These are phyloP conservation scores for Rhodotorula sp. DNA, from an alignment of 1,284 basidiomycete species.

Conservation along the genomic window DNA sequence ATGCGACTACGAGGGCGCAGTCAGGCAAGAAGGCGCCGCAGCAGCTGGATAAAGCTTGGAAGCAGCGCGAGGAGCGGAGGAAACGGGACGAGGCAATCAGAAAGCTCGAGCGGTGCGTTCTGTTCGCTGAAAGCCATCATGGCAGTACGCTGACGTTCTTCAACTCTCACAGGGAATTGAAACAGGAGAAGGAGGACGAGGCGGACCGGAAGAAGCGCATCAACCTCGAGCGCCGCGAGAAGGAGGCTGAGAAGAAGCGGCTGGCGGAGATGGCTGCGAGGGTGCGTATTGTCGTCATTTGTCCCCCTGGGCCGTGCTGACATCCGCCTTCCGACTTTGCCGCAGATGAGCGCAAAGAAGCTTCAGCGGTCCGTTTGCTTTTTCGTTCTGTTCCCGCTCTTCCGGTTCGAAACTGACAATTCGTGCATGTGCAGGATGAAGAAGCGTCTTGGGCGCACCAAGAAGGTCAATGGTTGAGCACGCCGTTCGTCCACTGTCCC, in stretches of 20 bases:
- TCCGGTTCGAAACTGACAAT: background rate
- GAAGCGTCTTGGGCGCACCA: conserved; percentile 43
- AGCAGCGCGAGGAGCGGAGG: conserved; percentile 28
- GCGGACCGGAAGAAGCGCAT: conserved; percentile 34
- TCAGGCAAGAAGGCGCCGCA: conserved; percentile 24
- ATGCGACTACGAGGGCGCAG: conserved; percentile 28
- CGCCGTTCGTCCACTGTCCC: no score
- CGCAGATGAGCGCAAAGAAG: conserved; percentile 44
- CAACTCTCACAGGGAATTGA: conserved; percentile 36
- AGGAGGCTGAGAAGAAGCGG: conserved; percentile 41
- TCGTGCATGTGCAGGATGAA: conserved; percentile 28
- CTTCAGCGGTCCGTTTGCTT: conserved; percentile 35
- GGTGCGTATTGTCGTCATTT: conserved; percentile 16
- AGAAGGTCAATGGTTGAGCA: conserved; percentile 37
- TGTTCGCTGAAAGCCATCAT: background rate
- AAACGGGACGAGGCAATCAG: conserved; percentile 40
- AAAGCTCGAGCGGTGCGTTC: conserved; percentile 38
- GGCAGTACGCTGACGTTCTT: background rate
- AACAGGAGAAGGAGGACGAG: conserved; percentile 40
- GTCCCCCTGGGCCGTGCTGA: background rate
- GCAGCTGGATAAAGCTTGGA: conserved; percentile 32
- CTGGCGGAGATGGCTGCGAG: conserved; percentile 40
- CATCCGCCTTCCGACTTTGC: background rate
- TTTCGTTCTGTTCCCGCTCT: no score
- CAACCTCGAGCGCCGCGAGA: conserved; percentile 37